Evolutionary conservation across 345 rosid species (phyloP).

Genomic region (Clausena lansium): DNA sequence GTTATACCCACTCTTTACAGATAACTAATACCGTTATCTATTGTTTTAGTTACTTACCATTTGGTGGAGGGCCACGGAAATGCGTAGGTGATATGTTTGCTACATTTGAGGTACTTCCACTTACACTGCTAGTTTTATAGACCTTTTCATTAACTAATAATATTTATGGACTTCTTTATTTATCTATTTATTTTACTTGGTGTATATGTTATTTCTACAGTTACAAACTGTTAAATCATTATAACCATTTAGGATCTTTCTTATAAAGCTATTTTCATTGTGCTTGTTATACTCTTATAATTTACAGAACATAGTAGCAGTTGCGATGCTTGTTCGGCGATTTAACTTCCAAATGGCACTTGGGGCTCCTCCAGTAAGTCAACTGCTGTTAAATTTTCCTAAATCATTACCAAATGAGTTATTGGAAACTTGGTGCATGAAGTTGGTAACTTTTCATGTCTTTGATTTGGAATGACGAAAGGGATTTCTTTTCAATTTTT

Average conservation of each 20-base stretch:
- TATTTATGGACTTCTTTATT: background rate
- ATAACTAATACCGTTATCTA: conserved; percentile 1
- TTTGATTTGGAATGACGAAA: background rate
- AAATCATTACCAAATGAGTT: background rate
- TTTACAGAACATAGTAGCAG: conserved; percentile 73
- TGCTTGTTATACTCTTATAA: background rate
- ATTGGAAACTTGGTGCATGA: background rate
- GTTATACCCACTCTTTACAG: background rate
- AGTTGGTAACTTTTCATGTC: background rate
- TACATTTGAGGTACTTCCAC: conserved; percentile 70
- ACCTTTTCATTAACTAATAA: background rate
- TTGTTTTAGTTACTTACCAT: conserved; percentile 81
- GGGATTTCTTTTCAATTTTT: background rate
- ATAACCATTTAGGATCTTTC: background rate
- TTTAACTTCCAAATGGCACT: conserved; percentile 75
- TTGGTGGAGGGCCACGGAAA: conserved; percentile 97
- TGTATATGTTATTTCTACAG: background rate
- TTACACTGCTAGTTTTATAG: background rate
- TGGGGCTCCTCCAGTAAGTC: conserved; percentile 84
- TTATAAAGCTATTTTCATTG: background rate
- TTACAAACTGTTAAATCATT: background rate
- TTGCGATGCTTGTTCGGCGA: conserved; percentile 83
- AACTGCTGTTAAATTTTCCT: background rate
- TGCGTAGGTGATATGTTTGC: conserved; percentile 98
- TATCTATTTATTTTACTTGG: conserved; percentile 1